Percentiles rank a stretch among this genome's conserved stretches.
phyloP scores from a whole-genome alignment of 208 protist genomes.

The Crithidia expoeki region DNA sequence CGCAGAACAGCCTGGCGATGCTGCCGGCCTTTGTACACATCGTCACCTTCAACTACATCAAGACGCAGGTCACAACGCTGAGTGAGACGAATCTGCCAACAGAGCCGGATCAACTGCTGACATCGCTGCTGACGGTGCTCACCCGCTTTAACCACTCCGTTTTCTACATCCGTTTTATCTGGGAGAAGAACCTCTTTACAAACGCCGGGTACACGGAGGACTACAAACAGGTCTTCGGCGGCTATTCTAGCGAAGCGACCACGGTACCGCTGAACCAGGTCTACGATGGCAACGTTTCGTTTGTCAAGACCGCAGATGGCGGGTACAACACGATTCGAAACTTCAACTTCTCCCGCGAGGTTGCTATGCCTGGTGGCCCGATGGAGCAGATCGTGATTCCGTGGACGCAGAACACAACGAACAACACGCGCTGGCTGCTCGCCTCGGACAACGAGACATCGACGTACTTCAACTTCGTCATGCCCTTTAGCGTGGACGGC shows the following conservation, averaged over 20 bases:
- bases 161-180: conserved; percentile 46
- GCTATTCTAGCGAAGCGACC: conserved; percentile 9
- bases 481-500: conserved; percentile 63
- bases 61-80: conserved; percentile 35
- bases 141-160: conserved; percentile 41
- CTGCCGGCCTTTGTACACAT: conserved; percentile 61
- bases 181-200: conserved; percentile 37
- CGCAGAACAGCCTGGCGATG: conserved; percentile 50
- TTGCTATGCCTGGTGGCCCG: conserved; percentile 22
- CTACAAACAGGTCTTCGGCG: conserved; percentile 29
- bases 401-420: conserved; percentile 37
- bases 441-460: conserved; percentile 37
- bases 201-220: conserved; percentile 34
- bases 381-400: conserved; percentile 48
- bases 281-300: conserved; percentile 27
- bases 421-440: conserved; percentile 41
- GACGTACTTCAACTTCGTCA: conserved; percentile 74
- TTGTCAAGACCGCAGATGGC: conserved; percentile 5
- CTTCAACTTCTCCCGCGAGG: conserved; percentile 26
- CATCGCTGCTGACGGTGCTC: conserved; percentile 44
- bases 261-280: conserved; percentile 28
- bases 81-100: conserved; percentile 33
- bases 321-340: conserved; percentile 16
- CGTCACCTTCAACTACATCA: conserved; percentile 62
- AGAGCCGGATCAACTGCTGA: conserved; percentile 25